Conservation (phyloP, 1,139 yeast genomes). For the Chernovozyma sophiae-reginae region DNA sequence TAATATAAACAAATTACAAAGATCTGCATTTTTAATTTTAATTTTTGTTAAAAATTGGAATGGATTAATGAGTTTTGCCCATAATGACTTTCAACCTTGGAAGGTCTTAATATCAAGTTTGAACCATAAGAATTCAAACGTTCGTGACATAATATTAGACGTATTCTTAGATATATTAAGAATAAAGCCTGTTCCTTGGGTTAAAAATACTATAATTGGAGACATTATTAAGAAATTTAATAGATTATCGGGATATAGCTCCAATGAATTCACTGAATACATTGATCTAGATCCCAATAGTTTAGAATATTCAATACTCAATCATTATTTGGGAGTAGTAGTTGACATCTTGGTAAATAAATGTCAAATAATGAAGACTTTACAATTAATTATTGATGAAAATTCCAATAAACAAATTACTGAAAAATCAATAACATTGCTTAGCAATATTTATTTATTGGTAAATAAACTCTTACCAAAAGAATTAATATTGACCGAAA, state of each 20-base stretch:
- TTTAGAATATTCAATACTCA: slow-evolving; percentile 23
- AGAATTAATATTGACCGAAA: slow-evolving; percentile 18
- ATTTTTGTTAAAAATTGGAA: slow-evolving; percentile 67
- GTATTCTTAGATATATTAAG: slow-evolving; percentile 65
- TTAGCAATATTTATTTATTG: slow-evolving; percentile 59
- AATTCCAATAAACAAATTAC: slow-evolving; percentile 42
- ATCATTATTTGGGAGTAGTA: slow-evolving; percentile 64
- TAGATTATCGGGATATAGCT: neutral
- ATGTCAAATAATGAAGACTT: slow-evolving; percentile 44
- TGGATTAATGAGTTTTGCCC: slow-evolving; percentile 68
- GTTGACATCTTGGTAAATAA: slow-evolving; percentile 52
- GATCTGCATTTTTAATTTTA: slow-evolving; percentile 58
- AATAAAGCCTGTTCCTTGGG: slow-evolving; percentile 61
- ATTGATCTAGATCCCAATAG: slow-evolving; percentile 6
- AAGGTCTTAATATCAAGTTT: slow-evolving; percentile 60
- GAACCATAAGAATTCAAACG: slow-evolving; percentile 48
- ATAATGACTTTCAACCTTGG: slow-evolving; percentile 54
- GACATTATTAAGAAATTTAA: slow-evolving; percentile 19
- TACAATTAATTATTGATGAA: slow-evolving; percentile 47
- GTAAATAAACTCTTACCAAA: slow-evolving; percentile 52
- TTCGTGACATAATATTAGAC: slow-evolving; percentile 67
- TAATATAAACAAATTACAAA: slow-evolving; percentile 40
- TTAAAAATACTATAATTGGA: slow-evolving; percentile 33
- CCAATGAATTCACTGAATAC: slow-evolving; percentile 4
- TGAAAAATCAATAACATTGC: slow-evolving; percentile 58